A percentile compares a stretch with the other conserved stretches of the same genome.
Evolutionary conservation across 129 eudicot species (phyloP).

Genomic region (Tanacetum coccineum): DNA sequence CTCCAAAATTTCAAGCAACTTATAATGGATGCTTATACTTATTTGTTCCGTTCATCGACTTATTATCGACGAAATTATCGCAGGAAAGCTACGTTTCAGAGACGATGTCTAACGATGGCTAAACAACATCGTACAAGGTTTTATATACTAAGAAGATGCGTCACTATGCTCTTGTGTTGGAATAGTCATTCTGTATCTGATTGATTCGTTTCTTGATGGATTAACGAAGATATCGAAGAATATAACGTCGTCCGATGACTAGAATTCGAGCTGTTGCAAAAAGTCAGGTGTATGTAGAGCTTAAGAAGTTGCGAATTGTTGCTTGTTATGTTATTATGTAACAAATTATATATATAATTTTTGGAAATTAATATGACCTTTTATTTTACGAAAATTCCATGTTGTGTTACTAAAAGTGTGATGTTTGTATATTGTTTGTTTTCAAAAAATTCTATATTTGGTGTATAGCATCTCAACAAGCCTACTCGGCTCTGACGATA

Average conservation of each 20-base stretch:
- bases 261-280: no score
- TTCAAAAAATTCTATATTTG: neutral
- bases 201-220: conserved; percentile 1
- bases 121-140: conserved; percentile 51
- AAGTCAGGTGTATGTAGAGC: no score
- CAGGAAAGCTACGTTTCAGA: conserved; percentile 36
- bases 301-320: neutral
- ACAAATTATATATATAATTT: neutral
- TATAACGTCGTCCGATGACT: no score
- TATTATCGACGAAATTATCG: conserved; percentile 2
- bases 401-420: no score
- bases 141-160: conserved; percentile 56
- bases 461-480: no score
- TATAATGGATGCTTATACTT: conserved; percentile 21
- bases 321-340: neutral
- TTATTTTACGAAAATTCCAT: no score
- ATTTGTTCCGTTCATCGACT: conserved; percentile 21
- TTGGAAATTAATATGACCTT: neutral
- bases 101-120: conserved; percentile 37
- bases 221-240: neutral
- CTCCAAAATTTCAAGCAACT: neutral
- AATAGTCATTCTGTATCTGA: conserved; percentile 39
- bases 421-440: no score
- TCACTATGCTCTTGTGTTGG: conserved; percentile 59
- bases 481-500: no score